Base-by-base conservation (phyloP, 768 basidiomycete genomes). In the Psilocybe sp. region DNA sequence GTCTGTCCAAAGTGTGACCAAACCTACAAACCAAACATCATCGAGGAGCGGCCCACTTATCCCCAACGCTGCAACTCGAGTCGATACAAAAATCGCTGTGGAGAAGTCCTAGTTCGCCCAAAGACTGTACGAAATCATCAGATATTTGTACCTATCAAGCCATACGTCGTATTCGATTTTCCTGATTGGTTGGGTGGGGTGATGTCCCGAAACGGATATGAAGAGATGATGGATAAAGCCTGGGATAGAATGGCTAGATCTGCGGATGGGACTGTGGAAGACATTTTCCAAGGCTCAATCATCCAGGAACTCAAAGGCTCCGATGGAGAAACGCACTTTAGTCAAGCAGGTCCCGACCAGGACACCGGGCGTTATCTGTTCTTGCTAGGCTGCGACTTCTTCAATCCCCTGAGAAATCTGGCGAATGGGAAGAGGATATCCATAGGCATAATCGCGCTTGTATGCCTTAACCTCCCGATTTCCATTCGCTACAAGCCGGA, bases 391-490 rank as follows among this genome's bases (percentile, higher is more conserved):
- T 41, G 14, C 16, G 40, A 41, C 16, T 41, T 41, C 16, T 41
- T 41, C 40, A 41, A 41, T 41, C 40, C 40, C 16, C 19, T 41
- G 40, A 13, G 40, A 18, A 41, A 10, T 18, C 14, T 41, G 9
- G 40, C 40, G 38, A 36, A 18, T 39, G 63, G 66, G 5, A 59
- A 63, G 36, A 41, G 34, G 1, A 54, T 47, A n/a, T 60, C 61
- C 1, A 44, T 47, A 10, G 56, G 61, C 4, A 60, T 44, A 1
- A 57, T 72, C 4, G 65, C 57, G 33, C 44, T 70, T 47, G 50
- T 57, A 4, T 68, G 62, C 39, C 47, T 69, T 10, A 71, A 68
- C 53, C 59, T 71, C 5, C 71, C 71, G 3, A 60, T 59, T 2
- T 36, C 53, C 32, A 20, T 62, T 18, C 59, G 56, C 13, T 65